Conservation (phyloP, 2,329 filamentous ascomycete species). For the Dothistroma septosporum region DNA sequence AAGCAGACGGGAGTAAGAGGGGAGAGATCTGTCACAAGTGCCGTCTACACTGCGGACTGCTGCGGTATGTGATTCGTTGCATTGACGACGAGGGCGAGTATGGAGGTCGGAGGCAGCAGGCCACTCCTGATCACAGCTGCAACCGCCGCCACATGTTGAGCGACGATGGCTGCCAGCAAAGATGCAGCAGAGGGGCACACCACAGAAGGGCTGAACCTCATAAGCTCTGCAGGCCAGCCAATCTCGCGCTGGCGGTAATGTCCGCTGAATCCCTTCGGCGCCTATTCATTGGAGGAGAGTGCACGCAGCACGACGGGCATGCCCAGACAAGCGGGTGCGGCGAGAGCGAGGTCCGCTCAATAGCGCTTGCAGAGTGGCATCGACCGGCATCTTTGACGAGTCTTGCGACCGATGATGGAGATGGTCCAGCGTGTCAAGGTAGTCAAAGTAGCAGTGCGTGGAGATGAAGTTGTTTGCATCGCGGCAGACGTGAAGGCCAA, state of each 20-base stretch:
- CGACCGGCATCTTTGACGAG: too few species aligned
- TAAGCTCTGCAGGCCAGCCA: not conserved
- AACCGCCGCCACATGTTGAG: conserved; percentile 3
- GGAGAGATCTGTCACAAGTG: not conserved
- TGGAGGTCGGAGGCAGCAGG: not conserved
- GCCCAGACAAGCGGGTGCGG: not conserved
- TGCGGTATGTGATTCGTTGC: not conserved
- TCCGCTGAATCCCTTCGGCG: not conserved
- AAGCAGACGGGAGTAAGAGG: not conserved
- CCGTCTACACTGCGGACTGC: not conserved
- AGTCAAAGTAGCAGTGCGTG: too few species aligned
- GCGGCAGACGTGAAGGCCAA: too few species aligned
- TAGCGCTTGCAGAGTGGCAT: too few species aligned
- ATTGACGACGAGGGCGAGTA: not conserved
- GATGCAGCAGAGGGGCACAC: not conserved
- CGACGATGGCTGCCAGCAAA: not conserved
- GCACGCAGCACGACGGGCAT: not conserved
- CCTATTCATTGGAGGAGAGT: conserved; percentile 1
- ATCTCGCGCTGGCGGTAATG: not conserved
- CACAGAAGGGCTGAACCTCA: not conserved
- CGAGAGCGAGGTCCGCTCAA: not conserved
- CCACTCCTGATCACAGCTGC: not conserved
- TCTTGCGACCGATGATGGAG: too few species aligned
- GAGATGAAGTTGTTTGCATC: too few species aligned
- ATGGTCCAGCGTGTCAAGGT: too few species aligned